Conservation (phyloP, 164 flowering plant species). For the Liquidambar formosana region DNA sequence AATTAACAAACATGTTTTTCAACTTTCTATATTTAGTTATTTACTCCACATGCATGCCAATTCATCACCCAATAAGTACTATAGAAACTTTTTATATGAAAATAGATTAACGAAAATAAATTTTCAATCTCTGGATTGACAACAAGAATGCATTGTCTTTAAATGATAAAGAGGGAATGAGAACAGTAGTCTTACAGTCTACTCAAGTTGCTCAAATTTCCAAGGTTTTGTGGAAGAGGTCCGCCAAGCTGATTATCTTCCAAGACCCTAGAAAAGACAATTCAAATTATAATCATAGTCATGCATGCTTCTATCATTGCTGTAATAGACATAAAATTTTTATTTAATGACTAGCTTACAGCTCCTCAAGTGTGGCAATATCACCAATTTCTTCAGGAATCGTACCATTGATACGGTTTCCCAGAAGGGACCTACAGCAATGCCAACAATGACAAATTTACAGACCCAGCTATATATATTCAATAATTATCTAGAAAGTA, state of each 20-base stretch:
- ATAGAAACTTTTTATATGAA: too few relatives aligned
- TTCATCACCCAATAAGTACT: too few relatives aligned
- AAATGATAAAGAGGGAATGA: background rate
- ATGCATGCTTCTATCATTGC: too few relatives aligned
- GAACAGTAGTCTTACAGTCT: slow-evolving; percentile 47
- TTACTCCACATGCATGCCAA: too few relatives aligned
- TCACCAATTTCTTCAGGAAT: slow-evolving; percentile 58
- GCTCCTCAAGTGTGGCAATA: slow-evolving; percentile 43
- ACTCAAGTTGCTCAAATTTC: slow-evolving; percentile 44
- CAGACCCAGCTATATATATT: background rate
- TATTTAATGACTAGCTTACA: slow-evolving; percentile 50
- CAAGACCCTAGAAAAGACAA: slow-evolving; percentile 39
- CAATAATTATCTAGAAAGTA: background rate
- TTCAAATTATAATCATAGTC: background rate
- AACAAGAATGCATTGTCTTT: background rate
- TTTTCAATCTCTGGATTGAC: too few relatives aligned
- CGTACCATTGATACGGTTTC: slow-evolving; percentile 64
- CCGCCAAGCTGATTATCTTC: slow-evolving; percentile 60
- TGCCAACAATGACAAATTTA: background rate
- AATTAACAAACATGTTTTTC: too few relatives aligned
- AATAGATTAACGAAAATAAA: too few relatives aligned
- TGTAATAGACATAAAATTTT: background rate
- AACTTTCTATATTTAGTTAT: too few relatives aligned
- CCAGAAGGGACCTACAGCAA: slow-evolving; percentile 54
- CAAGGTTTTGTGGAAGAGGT: slow-evolving; percentile 45